Evolutionary conservation across 495 filamentous ascomycete species (phyloP).

Genomic region (Rhypophila decipiens): DNA sequence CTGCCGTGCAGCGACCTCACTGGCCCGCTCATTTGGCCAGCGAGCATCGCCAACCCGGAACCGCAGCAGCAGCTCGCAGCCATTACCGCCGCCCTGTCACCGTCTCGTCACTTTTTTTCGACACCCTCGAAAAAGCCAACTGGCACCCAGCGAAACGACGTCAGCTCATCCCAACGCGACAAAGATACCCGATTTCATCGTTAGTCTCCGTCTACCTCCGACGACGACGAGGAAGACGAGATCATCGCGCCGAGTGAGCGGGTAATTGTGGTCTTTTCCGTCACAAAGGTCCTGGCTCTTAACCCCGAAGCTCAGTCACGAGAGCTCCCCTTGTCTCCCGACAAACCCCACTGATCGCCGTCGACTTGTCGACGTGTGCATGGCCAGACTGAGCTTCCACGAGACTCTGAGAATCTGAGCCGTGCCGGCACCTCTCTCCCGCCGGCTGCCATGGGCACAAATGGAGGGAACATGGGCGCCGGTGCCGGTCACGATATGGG

Average conservation of each 20-base stretch:
- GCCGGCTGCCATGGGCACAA: conserved; percentile 56
- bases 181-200: neutral
- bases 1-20: neutral
- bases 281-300: neutral
- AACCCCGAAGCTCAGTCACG: conserved; percentile 3
- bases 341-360: neutral
- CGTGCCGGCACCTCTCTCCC: conserved; percentile 49
- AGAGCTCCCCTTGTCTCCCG: neutral
- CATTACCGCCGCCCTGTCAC: neutral
- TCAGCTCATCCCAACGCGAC: neutral
- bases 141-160: no score
- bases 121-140: neutral
- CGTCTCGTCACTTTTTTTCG: neutral
- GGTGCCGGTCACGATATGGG: conserved; percentile 38
- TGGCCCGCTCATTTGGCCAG: conserved; percentile 4
- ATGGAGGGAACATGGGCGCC: conserved; percentile 52
- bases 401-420: conserved; percentile 39
- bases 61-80: conserved; percentile 5
- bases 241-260: neutral
- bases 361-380: conserved; percentile 18
- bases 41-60: conserved; percentile 11
- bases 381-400: conserved; percentile 7
- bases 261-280: neutral
- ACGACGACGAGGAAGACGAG: no score
- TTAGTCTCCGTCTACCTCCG: no score